Conservation (phyloP, 2,329 filamentous ascomycete species). For the Volutella citrinella region DNA sequence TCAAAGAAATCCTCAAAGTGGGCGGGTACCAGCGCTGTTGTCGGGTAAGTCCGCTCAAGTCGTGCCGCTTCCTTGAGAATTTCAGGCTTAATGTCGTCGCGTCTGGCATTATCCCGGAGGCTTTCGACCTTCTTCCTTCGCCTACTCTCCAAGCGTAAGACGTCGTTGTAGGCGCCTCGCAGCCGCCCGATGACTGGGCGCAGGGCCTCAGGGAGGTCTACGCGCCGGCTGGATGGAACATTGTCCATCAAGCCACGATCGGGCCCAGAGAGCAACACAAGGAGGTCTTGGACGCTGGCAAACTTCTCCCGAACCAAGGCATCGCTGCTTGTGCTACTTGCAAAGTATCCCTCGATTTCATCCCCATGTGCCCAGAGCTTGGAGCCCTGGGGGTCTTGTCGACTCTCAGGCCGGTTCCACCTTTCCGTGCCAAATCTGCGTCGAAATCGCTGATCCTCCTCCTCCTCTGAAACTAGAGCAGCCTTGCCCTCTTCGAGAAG, state of each 20-base stretch:
- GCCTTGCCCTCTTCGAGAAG: conserved; percentile 82
- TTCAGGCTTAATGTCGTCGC: conserved; percentile 84
- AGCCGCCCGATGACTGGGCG: conserved; percentile 76
- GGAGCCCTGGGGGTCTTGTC: conserved; percentile 59
- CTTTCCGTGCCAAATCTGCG: conserved; percentile 81
- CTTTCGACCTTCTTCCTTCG: conserved; percentile 76
- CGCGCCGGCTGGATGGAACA: conserved; percentile 80
- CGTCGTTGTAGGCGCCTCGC: conserved; percentile 79
- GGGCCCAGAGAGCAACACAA: conserved; percentile 73
- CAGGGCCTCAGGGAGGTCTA: conserved; percentile 75
- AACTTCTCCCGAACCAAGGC: conserved; percentile 73
- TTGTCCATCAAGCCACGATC: conserved; percentile 82
- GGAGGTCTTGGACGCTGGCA: conserved; percentile 67
- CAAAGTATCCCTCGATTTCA: conserved; percentile 87
- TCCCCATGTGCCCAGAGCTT: conserved; percentile 72
- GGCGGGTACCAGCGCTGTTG: conserved; percentile 78
- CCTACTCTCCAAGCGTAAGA: conserved; percentile 77
- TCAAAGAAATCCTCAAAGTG: conserved; percentile 95
- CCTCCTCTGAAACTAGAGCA: conserved; percentile 73
- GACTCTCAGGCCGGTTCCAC: conserved; percentile 72
- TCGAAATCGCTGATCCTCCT: conserved; percentile 75
- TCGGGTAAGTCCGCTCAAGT: conserved; percentile 81
- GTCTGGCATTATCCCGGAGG: conserved; percentile 73
- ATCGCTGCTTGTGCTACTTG: conserved; percentile 56
- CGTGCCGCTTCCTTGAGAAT: conserved; percentile 80